Base-by-base conservation (phyloP, 2,329 filamentous ascomycete genomes). In the Diaporthe aspalathi region DNA sequence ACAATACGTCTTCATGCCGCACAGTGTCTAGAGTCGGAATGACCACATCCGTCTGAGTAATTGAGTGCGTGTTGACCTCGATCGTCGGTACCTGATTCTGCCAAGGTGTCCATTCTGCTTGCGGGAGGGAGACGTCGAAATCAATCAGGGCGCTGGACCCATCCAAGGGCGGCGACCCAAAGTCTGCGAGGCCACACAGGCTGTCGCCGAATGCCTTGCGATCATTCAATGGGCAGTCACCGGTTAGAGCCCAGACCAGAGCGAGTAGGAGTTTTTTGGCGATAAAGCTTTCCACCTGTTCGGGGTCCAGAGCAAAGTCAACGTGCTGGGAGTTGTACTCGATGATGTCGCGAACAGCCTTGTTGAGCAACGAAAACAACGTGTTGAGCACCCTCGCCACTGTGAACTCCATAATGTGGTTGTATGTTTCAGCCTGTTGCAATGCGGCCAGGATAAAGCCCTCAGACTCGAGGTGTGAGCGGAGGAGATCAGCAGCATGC, bases 321-420 rank as follows among this genome's bases (percentile, higher is more conserved):
- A 93, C 85, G 80, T 99, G 96, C 78, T 97, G 94, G 45, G 93
- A 88, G 76, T 99, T 98, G 84, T 99, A 98, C 83, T 99, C 96
- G 72, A 99, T 91, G 63, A 98, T 90, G 73, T 95, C 94, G 73
- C 95, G 91, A 74, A 95, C 97, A 52, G 93, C 90, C 84, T 99
- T 98, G 83, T 98, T 98, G 71, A 99, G 85, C 32, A 99, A 87
- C 53, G 95, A 98, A 85, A 99, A 99, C 24, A 99, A 84, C 0
- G 96, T 99, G 74, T 92, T 96, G 45, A 99, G 88, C 5, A 94
- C 95, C 70, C 96, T 93, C 63, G 95, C 94, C 63, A 93, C 88
- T 0, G 96, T 98, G 79, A 96, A 99, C 76, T 98, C 94, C 96
- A 99, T 99, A 80, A 99, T 99, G 81, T 99, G 96, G 74, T 92